Percentiles rank a stretch among this genome's conserved stretches.
phyloP scores from a whole-genome alignment of 345 rosid species.

The Mangifera indica region DNA sequence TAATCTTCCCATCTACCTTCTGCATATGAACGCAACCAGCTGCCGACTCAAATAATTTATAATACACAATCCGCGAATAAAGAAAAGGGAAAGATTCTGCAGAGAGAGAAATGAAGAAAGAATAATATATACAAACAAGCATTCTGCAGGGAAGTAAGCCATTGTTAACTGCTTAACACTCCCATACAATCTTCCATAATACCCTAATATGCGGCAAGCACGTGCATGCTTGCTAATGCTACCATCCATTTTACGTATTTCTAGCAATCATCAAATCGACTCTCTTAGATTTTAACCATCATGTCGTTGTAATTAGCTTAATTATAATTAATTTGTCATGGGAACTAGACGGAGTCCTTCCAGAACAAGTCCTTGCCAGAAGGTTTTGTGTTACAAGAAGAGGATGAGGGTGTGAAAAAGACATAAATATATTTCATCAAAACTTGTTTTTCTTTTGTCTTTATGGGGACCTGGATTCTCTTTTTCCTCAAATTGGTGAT shows the following conservation, averaged over 20 bases:
- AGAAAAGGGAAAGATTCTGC: conserved; percentile 15
- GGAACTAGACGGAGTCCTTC: not conserved
- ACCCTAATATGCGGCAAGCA: not conserved
- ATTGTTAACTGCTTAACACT: not conserved
- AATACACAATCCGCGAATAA: not conserved
- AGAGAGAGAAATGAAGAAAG: not conserved
- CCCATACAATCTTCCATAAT: not conserved
- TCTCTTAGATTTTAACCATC: not conserved
- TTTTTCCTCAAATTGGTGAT: too few relatives aligned
- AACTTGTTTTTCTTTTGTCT: not conserved
- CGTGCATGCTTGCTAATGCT: not conserved
- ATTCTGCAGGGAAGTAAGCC: not conserved
- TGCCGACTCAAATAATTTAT: conserved; percentile 9
- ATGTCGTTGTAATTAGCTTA: not conserved
- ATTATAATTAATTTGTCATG: not conserved
- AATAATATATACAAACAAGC: not conserved
- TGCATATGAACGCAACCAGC: conserved; percentile 4
- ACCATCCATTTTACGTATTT: not conserved
- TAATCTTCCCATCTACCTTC: not conserved
- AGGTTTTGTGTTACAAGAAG: too few relatives aligned
- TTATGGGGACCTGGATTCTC: not conserved
- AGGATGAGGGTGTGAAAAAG: too few relatives aligned
- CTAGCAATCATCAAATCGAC: not conserved
- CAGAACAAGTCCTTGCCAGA: not conserved
- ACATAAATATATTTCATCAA: too few relatives aligned